Evolutionary conservation across 2,329 filamentous ascomycete species (phyloP).

Genomic region (Colletotrichum sp.): DNA sequence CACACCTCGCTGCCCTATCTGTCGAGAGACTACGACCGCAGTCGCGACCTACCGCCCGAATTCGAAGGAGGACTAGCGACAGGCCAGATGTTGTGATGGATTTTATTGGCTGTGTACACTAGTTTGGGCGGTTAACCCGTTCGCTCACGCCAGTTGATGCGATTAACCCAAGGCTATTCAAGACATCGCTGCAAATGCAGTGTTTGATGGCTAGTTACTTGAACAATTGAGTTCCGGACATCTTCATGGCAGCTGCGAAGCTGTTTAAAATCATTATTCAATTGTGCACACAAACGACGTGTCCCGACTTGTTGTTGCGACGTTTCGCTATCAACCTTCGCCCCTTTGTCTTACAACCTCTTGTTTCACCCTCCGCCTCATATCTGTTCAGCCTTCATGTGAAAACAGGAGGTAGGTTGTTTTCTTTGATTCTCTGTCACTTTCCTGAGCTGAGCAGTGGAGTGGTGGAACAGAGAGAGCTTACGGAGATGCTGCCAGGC

Average conservation of each 20-base stretch:
- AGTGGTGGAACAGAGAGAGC: background rate
- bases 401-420: background rate
- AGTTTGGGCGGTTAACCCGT: background rate
- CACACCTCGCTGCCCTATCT: background rate
- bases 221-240: background rate
- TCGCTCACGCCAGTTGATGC: background rate
- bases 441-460: background rate
- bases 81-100: background rate
- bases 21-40: background rate
- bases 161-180: background rate
- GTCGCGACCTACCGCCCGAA: background rate
- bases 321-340: background rate
- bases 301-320: background rate
- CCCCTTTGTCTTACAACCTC: background rate
- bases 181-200: background rate
- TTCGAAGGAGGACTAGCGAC: background rate
- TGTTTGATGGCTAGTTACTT: background rate
- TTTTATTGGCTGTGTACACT: background rate
- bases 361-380: background rate
- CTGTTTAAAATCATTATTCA: background rate
- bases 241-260: background rate
- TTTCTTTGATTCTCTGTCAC: background rate
- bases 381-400: background rate
- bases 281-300: background rate
- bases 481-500: background rate